A percentile compares a stretch with the other conserved stretches of the same genome.
These are phyloP conservation scores for Phytophthora syringae DNA, from an alignment of 352 stramenopile genomes.

Conservation along the genomic window DNA sequence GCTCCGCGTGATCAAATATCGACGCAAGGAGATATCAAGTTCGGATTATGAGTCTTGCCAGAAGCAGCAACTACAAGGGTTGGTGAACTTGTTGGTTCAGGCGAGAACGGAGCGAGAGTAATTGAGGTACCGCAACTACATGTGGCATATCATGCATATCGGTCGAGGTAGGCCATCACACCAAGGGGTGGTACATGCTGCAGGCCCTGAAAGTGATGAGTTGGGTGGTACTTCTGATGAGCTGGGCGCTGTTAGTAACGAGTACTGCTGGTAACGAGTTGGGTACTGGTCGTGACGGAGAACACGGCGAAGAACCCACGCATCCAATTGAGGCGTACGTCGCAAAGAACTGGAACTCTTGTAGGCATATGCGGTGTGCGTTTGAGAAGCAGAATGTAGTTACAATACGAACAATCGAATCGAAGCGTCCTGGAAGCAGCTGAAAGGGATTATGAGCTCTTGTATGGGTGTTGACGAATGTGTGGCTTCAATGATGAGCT, in stretches of 20 bases:
- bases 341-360: constrained; percentile 32
- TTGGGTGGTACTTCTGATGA: too few species aligned
- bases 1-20: constrained; percentile 36
- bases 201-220: too few species aligned
- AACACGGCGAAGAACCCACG: neutral
- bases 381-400: constrained; percentile 18
- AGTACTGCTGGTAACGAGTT: neutral
- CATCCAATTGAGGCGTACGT: constrained; percentile 31
- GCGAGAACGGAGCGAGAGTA: constrained; percentile 10
- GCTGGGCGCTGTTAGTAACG: too few species aligned
- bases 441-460: constrained; percentile 19
- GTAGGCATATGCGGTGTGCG: constrained; percentile 18
- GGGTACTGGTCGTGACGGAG: too few species aligned
- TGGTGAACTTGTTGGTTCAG: constrained; percentile 22
- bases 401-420: constrained; percentile 41
- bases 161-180: neutral
- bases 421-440: constrained; percentile 34
- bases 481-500: constrained; percentile 21
- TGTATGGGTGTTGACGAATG: constrained; percentile 31
- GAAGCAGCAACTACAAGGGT: constrained; percentile 18
- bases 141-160: neutral
- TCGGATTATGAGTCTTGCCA: too few species aligned
- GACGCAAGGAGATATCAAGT: constrained; percentile 19
- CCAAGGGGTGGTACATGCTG: too few species aligned
- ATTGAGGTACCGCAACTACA: constrained; percentile 9